Evolutionary conservation across 2,329 filamentous ascomycete species (phyloP).

Genomic region (Trichothecium roseum): DNA sequence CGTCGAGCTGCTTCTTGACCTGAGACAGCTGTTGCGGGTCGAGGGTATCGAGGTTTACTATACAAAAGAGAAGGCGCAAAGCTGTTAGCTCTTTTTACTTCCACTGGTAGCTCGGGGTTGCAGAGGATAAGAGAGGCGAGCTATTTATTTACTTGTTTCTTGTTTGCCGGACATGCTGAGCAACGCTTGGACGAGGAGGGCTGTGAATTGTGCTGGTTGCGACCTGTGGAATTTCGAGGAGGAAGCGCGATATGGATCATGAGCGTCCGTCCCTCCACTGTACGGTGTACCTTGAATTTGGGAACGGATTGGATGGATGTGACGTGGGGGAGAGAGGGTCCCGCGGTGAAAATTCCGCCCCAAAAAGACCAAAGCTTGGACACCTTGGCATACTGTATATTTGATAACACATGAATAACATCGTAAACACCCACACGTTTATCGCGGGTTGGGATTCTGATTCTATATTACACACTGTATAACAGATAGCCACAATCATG

Average conservation of each 20-base stretch:
- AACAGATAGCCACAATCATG: too few species aligned
- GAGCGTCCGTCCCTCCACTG: background rate
- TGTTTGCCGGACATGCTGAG: constrained; percentile 14
- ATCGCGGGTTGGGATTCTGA: background rate
- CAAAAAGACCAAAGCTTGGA: background rate
- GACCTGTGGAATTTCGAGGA: background rate
- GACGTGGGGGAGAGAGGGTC: background rate
- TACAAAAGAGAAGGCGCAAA: background rate
- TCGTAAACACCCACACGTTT: background rate
- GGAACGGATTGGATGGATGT: background rate
- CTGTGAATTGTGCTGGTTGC: background rate
- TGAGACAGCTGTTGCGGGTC: constrained; percentile 76
- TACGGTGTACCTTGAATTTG: background rate
- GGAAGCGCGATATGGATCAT: background rate
- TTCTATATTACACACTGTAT: background rate
- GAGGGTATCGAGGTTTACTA: constrained; percentile 62
- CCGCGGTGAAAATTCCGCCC: background rate
- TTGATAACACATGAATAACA: background rate
- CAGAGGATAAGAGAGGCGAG: background rate
- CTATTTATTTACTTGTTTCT: constrained; percentile 17
- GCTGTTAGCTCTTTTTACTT: background rate
- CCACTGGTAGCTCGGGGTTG: background rate
- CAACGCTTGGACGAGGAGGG: background rate
- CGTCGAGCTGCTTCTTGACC: constrained; percentile 92
- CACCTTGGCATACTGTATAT: background rate